These are phyloP conservation scores for Russula foetens DNA, from an alignment of 768 basidiomycete species.

Conservation along the genomic window DNA sequence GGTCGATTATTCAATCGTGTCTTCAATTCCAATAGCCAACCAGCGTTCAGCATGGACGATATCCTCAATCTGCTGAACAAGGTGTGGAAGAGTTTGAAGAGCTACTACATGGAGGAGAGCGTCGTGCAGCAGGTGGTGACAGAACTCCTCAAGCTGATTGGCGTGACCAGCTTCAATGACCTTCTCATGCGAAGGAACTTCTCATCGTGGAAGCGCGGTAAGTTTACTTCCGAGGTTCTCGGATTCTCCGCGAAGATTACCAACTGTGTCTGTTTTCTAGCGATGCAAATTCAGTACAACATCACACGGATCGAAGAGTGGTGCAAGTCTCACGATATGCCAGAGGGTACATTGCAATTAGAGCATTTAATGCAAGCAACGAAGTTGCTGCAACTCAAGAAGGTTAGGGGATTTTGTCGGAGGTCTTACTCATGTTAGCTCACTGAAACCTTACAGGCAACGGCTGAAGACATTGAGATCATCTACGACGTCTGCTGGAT, in stretches of 20 bases:
- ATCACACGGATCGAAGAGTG: constrained; percentile 97
- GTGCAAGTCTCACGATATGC: constrained; percentile 99
- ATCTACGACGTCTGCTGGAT: constrained; percentile 99
- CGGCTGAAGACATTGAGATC: constrained; percentile 93
- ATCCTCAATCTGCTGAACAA: constrained; percentile 95
- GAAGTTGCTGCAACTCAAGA: constrained; percentile 95
- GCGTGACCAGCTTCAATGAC: constrained; percentile 97
- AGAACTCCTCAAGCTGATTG: constrained; percentile 91
- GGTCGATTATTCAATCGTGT: constrained; percentile 92
- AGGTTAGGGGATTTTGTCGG: constrained; percentile 41
- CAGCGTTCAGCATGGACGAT: constrained; percentile 98
- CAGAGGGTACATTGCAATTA: constrained; percentile 92
- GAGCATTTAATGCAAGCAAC: constrained; percentile 99
- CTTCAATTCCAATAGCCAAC: constrained; percentile 74
- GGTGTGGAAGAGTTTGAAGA: constrained; percentile 96
- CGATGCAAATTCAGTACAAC: constrained; percentile 99
- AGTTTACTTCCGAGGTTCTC: constrained; percentile 21
- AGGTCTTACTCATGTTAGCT: neutral
- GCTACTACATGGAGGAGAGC: constrained; percentile 96
- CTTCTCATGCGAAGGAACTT: constrained; percentile 98
- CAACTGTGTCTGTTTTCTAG: constrained; percentile 34
- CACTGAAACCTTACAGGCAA: constrained; percentile 47
- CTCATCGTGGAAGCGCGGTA: constrained; percentile 99
- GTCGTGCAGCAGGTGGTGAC: constrained; percentile 94
- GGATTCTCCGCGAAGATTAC: neutral